A percentile compares a stretch with the other conserved stretches of the same genome.
phyloP scores from a whole-genome alignment of 2,329 filamentous ascomycete genomes.

The Paracoccidioides brasiliensis region DNA sequence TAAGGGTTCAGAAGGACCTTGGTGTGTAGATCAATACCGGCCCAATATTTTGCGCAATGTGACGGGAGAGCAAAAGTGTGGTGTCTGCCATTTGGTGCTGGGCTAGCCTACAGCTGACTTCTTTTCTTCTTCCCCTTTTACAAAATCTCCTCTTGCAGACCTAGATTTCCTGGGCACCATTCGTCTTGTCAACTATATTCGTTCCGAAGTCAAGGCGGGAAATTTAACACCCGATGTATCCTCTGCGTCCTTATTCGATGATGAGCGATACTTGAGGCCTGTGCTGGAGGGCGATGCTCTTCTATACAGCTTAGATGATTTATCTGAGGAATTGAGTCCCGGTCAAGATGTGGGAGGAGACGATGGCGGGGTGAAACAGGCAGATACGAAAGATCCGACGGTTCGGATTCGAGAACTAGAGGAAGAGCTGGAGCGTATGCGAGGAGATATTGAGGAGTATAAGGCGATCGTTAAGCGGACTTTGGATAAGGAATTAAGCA shows the following conservation, averaged over 20 bases:
- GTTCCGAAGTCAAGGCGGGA: constrained; percentile 35
- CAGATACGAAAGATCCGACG: constrained; percentile 27
- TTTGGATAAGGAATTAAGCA: constrained; percentile 51
- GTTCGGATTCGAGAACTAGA: constrained; percentile 46
- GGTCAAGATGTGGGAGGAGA: not conserved
- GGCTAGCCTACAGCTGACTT: constrained; percentile 8
- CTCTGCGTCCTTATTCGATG: constrained; percentile 49
- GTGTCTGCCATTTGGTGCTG: constrained; percentile 2
- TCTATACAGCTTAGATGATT: constrained; percentile 74
- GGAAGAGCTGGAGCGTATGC: constrained; percentile 46
- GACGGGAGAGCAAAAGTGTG: constrained; percentile 4
- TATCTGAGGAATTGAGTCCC: constrained; percentile 28
- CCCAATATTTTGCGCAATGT: not conserved
- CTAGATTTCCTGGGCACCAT: constrained; percentile 63
- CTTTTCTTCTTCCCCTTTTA: constrained; percentile 14
- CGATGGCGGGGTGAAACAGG: constrained; percentile 13
- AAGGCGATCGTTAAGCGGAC: constrained; percentile 52
- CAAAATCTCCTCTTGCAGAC: constrained; percentile 24
- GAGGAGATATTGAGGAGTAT: constrained; percentile 52
- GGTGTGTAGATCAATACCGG: constrained; percentile 25
- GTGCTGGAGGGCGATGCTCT: constrained; percentile 80
- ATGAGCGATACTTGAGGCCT: constrained; percentile 71
- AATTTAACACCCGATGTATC: constrained; percentile 43
- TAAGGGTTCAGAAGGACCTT: constrained; percentile 42
- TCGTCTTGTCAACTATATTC: constrained; percentile 59